Evolutionary conservation across 495 filamentous ascomycete genomes (phyloP).

Genomic region (Acidomyces sp.): DNA sequence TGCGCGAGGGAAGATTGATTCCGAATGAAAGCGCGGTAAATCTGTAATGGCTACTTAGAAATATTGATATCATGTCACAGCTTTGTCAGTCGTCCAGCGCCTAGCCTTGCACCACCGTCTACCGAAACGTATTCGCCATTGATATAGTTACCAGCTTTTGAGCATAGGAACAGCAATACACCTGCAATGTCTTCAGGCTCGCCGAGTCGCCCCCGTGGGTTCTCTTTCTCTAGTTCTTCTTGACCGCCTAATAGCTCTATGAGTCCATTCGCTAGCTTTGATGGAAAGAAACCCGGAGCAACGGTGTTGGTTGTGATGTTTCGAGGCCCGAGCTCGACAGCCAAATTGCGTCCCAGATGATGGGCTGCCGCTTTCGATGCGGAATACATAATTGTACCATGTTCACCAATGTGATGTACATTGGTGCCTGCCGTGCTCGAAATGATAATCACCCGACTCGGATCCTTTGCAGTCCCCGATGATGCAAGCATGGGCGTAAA

Average conservation of each 20-base stretch:
- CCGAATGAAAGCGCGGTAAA: constrained; percentile 12
- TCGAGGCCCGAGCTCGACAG: constrained; percentile 31
- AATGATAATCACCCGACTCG: constrained; percentile 30
- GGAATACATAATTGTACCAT: constrained; percentile 34
- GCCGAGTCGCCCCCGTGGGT: constrained; percentile 63
- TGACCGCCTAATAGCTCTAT: constrained; percentile 31
- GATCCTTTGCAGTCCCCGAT: constrained; percentile 26
- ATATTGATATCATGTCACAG: neutral
- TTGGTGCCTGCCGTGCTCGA: constrained; percentile 28
- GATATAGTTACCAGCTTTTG: constrained; percentile 57
- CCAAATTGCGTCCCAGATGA: constrained; percentile 30
- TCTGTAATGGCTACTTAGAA: neutral
- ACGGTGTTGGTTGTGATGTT: constrained; percentile 34
- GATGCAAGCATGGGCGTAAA: constrained; percentile 28
- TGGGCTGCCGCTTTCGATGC: constrained; percentile 35
- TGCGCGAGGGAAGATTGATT: constrained; percentile 25
- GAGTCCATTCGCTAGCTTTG: constrained; percentile 32
- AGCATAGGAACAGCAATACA: constrained; percentile 59
- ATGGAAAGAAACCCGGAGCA: constrained; percentile 34
- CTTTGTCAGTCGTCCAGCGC: constrained; percentile 13
- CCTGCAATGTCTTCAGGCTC: constrained; percentile 61
- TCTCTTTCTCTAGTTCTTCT: constrained; percentile 47
- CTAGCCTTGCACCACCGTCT: constrained; percentile 14
- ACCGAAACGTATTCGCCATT: constrained; percentile 18
- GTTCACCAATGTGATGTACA: constrained; percentile 30